Percentiles rank a stretch among this genome's conserved stretches.
These are phyloP conservation scores for Rosa chinensis DNA, from an alignment of 306 rosid genomes.

Conservation along the genomic window DNA sequence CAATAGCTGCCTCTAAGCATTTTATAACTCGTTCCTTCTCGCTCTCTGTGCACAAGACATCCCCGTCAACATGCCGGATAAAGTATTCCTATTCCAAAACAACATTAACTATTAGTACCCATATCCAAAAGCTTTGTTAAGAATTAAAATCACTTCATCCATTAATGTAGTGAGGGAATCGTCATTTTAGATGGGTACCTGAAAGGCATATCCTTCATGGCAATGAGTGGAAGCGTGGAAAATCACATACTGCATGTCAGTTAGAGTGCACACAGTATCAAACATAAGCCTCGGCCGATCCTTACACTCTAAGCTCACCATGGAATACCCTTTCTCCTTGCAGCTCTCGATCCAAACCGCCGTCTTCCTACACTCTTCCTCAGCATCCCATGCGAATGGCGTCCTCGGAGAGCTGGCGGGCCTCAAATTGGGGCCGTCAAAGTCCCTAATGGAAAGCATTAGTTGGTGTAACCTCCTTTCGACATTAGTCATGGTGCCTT, in stretches of 20 bases:
- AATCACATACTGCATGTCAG: conserved; percentile 63
- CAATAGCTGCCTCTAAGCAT: conserved; percentile 70
- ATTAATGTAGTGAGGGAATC: neutral
- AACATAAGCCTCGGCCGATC: conserved; percentile 77
- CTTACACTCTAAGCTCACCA: conserved; percentile 56
- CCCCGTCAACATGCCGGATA: conserved; percentile 55
- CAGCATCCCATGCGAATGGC: conserved; percentile 5
- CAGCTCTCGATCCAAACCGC: conserved; percentile 58
- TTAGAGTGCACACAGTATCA: conserved; percentile 75
- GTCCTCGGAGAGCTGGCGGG: neutral
- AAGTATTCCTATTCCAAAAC: conserved; percentile 50
- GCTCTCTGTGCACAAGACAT: conserved; percentile 45
- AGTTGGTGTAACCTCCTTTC: conserved; percentile 74
- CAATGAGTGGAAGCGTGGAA: conserved; percentile 61
- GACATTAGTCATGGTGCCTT: conserved; percentile 46
- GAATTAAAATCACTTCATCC: neutral
- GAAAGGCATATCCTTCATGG: conserved; percentile 44
- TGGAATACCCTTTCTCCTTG: conserved; percentile 53
- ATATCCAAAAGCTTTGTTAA: neutral
- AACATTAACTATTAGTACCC: neutral
- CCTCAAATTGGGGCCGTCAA: conserved; percentile 29
- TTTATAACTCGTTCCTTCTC: conserved; percentile 69
- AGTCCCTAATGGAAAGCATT: conserved; percentile 52
- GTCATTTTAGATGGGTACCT: conserved; percentile 35
- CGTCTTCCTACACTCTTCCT: conserved; percentile 35